A percentile compares a stretch with the other conserved stretches of the same genome.
Evolutionary conservation across 176 grass and related monocot species (phyloP).

Genomic region (Pharus latifolius): DNA sequence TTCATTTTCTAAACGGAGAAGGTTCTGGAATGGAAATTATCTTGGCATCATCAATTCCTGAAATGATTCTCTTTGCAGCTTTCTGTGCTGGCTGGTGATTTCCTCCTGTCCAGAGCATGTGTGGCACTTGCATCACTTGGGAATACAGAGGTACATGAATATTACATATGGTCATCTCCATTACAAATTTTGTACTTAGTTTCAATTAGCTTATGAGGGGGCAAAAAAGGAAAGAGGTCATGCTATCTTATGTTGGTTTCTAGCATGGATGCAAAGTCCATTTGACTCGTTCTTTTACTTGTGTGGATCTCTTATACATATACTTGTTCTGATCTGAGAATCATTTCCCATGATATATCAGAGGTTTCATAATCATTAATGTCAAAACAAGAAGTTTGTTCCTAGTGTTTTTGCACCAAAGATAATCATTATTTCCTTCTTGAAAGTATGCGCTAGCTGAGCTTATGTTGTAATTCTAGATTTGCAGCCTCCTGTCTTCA

Average conservation of each 20-base stretch:
- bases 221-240: not conserved
- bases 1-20: not conserved
- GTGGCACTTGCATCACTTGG: conserved; percentile 85
- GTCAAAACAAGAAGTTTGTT: not conserved
- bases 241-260: not conserved
- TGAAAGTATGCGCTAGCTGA: not conserved
- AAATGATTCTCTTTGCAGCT: conserved; percentile 47
- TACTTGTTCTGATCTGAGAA: conserved; percentile 2
- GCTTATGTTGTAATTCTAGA: not conserved
- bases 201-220: not conserved
- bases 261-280: not conserved
- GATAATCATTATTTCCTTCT: not conserved
- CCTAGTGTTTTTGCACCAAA: not conserved
- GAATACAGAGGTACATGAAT: conserved; percentile 67
- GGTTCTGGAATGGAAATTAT: not conserved
- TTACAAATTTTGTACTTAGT: not conserved
- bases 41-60: not conserved
- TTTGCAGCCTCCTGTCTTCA: not conserved
- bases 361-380: not conserved
- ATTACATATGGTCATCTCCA: not conserved
- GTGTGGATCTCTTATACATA: not conserved
- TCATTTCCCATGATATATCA: not conserved
- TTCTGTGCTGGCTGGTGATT: conserved; percentile 92
- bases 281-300: not conserved
- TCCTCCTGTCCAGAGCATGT: conserved; percentile 92